These are phyloP conservation scores for Hevea brasiliensis DNA, from an alignment of 345 rosid species.

Conservation along the genomic window DNA sequence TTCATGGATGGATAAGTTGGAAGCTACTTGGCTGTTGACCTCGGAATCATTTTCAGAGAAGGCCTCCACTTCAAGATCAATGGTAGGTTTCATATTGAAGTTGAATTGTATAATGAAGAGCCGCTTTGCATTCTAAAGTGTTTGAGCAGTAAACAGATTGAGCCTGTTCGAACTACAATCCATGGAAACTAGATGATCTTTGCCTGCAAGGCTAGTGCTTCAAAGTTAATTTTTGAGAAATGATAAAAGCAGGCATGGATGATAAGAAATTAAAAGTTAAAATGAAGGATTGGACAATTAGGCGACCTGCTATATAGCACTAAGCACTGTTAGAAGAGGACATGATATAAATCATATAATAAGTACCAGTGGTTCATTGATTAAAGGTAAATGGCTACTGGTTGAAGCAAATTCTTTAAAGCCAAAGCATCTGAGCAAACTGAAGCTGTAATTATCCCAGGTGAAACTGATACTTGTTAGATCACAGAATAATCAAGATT, in stretches of 20 bases:
- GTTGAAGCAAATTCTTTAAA: not conserved
- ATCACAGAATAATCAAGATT: not conserved
- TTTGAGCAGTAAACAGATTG: not conserved
- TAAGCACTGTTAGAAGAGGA: too few species aligned
- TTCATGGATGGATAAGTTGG: slow-evolving; percentile 53
- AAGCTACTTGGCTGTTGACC: slow-evolving; percentile 62
- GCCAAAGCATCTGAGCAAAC: not conserved
- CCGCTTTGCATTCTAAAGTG: slow-evolving; percentile 7
- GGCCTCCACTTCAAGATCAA: slow-evolving; percentile 63
- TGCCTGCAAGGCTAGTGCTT: slow-evolving; percentile 23
- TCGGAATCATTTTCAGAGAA: slow-evolving; percentile 51
- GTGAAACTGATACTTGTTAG: too few species aligned
- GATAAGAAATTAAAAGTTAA: not conserved
- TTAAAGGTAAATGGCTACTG: too few species aligned
- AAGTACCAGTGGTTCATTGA: too few species aligned
- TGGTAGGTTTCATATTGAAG: slow-evolving; percentile 46
- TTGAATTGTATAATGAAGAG: not conserved
- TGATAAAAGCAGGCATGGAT: too few species aligned
- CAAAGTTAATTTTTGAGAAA: not conserved
- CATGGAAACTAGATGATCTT: slow-evolving; percentile 9
- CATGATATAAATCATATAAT: too few species aligned
- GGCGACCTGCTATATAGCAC: too few species aligned
- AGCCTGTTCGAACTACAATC: not conserved
- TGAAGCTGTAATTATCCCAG: too few species aligned
- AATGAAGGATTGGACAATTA: too few species aligned